A percentile compares a stretch with the other conserved stretches of the same genome.
These are phyloP conservation scores for Fraxinus velutina DNA, from an alignment of 305 asterid species.

Conservation along the genomic window DNA sequence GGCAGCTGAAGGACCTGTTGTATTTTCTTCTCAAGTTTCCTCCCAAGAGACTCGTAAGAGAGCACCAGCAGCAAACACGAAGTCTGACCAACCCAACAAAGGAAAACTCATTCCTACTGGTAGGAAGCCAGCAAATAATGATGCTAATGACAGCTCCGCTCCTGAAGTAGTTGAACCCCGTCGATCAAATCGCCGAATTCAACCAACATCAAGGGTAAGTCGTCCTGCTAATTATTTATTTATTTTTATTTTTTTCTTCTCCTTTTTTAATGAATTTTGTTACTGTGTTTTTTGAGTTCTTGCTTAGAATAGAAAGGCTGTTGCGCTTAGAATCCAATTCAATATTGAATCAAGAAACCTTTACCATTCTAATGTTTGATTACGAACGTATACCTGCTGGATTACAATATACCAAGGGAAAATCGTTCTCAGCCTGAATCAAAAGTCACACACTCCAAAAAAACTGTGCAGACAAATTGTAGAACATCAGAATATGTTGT, in stretches of 20 bases:
- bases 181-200: conserved; percentile 89
- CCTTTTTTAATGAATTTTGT: neutral
- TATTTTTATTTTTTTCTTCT: neutral
- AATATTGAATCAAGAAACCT: neutral
- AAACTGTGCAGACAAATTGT: neutral
- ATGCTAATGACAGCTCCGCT: conserved; percentile 36
- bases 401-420: neutral
- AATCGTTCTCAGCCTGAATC: neutral
- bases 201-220: conserved; percentile 94
- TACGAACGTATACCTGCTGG: neutral
- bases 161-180: conserved; percentile 74
- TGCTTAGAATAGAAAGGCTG: neutral
- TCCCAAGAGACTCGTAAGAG: conserved; percentile 46
- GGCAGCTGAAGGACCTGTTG: conserved; percentile 42
- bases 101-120: conserved; percentile 46
- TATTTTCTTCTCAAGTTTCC: conserved; percentile 49
- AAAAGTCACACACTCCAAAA: neutral
- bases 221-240: neutral
- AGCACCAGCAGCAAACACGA: conserved; percentile 37
- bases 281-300: neutral
- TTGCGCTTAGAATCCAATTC: neutral
- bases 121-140: conserved; percentile 42
- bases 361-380: neutral
- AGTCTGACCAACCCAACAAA: conserved; percentile 52
- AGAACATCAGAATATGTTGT: neutral